phyloP scores from a whole-genome alignment of 2,329 filamentous ascomycete species.

The Fusarium verticillioides region DNA sequence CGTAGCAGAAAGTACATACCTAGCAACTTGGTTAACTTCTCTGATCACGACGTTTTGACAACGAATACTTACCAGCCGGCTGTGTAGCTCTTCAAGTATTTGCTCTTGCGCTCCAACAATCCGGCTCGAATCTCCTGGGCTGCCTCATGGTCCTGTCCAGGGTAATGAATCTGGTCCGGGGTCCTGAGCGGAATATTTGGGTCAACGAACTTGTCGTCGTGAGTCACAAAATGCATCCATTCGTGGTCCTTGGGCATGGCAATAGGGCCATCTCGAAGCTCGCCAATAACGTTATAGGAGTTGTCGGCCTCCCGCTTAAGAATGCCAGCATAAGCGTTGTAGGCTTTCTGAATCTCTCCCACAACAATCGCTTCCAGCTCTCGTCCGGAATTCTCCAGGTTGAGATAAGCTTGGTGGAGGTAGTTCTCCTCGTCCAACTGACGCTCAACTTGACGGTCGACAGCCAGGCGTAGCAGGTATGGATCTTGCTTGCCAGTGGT shows the following conservation, averaged over 20 bases:
- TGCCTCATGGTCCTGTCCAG: slow-evolving; percentile 86
- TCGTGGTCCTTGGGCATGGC: slow-evolving; percentile 95
- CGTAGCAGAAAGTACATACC: slow-evolving; percentile 95
- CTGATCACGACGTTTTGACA: not conserved
- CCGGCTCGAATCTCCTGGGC: slow-evolving; percentile 88
- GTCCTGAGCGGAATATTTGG: slow-evolving; percentile 82
- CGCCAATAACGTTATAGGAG: slow-evolving; percentile 80
- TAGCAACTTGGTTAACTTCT: slow-evolving; percentile 50
- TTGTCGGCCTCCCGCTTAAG: slow-evolving; percentile 91
- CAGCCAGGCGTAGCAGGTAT: slow-evolving; percentile 84
- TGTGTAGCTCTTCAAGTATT: slow-evolving; percentile 97
- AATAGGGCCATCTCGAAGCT: slow-evolving; percentile 84
- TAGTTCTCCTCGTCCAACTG: slow-evolving; percentile 99
- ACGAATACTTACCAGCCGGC: slow-evolving; percentile 80
- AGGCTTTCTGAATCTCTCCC: slow-evolving; percentile 97
- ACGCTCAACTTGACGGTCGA: slow-evolving; percentile 89
- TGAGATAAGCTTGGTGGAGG: slow-evolving; percentile 92
- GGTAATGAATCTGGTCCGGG: slow-evolving; percentile 87
- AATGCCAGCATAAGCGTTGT: slow-evolving; percentile 92
- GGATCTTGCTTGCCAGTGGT: slow-evolving; percentile 91
- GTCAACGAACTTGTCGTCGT: slow-evolving; percentile 87
- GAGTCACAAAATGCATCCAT: slow-evolving; percentile 84
- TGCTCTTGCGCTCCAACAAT: slow-evolving; percentile 96
- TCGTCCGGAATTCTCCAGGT: slow-evolving; percentile 91
- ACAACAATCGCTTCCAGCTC: slow-evolving; percentile 97